Evolutionary conservation across 169 alveolate genomes (phyloP), one percentile per base, ranked within the genome.

Genomic region (Toxoplasma gondii): DNA sequence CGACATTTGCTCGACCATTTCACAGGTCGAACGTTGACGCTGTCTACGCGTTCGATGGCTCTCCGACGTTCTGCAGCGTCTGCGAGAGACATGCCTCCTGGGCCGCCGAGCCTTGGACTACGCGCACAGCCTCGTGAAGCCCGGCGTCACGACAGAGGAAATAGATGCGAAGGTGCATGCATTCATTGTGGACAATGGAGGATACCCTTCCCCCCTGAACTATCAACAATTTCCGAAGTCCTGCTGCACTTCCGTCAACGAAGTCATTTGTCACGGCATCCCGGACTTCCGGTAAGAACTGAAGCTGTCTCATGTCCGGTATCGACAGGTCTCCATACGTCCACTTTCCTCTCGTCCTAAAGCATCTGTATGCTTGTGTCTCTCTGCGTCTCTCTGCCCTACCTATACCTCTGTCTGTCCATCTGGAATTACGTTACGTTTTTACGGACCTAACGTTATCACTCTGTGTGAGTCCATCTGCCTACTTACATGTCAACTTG

Each of bases 181-280:
- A 87, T 97, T 96, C 93, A 98, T 98, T 39, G 97, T 99, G 45
- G 96, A 96, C 34, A 97, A 98, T 94, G 97, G 98, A 95, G 99
- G 99, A n/a, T 99, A 99, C 94, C 99, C 99, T 10, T 98, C 99
- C 19, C 99, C 99, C 36, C 96, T 99, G 84, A 99, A 99, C 96
- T 99, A 99, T 97, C 97, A 98, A 95, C 96, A 97, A 69, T 99
- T 99, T 96, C 99, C 99, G 22, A 99, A 99, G 96, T 98, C 99
- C 27, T 95, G 98, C 84, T 99, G 99, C 97, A 64, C 88, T 19
- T 98, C 99, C 64, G 99, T 99, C 31, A 99, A 99, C 94, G 99
- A 99, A 96, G 99, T 98, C 45, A 98, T 99, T 39, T 99, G 99
- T 94, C 99, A 99, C 96, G 99, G 99, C 43, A 88, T 92, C 4